These are phyloP conservation scores for Papiliotrema terrestris DNA, from an alignment of 1,284 basidiomycete genomes.

Conservation along the genomic window DNA sequence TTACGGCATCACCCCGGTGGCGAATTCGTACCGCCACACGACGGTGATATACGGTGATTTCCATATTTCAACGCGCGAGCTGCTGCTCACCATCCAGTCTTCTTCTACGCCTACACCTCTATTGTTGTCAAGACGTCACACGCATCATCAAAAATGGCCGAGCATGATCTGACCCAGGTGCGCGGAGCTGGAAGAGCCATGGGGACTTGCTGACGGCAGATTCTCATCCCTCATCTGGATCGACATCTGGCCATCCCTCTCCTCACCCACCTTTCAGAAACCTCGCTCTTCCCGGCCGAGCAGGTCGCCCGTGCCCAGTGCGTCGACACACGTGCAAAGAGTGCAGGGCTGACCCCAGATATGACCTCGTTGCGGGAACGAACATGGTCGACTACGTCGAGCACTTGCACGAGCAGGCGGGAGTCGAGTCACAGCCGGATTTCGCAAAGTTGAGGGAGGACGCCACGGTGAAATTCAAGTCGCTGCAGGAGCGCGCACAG, in stretches of 20 bases:
- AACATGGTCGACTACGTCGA: conserved; percentile 93
- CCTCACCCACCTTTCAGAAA: conserved; percentile 74
- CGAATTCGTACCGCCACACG: conserved; percentile 1
- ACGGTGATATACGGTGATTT: neutral
- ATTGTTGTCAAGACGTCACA: neutral
- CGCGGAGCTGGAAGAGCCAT: conserved; percentile 11
- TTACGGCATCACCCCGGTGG: too few relatives aligned
- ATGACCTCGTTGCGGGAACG: conserved; percentile 94
- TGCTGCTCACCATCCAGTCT: neutral
- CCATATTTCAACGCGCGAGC: neutral
- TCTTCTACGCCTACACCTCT: neutral
- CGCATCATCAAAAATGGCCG: conserved; percentile 58
- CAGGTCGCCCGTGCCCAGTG: conserved; percentile 48
- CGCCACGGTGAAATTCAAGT: conserved; percentile 77
- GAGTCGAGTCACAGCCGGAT: conserved; percentile 43
- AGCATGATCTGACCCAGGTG: conserved; percentile 72
- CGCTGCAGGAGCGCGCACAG: conserved; percentile 82
- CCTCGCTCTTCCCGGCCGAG: conserved; percentile 39
- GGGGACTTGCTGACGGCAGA: conserved; percentile 53
- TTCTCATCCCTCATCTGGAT: conserved; percentile 88
- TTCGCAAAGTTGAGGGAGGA: conserved; percentile 75
- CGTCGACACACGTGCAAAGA: conserved; percentile 8
- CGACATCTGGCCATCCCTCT: conserved; percentile 90
- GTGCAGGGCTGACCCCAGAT: conserved; percentile 46
- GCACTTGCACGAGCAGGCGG: conserved; percentile 65